Evolutionary conservation across 1,284 basidiomycete species (phyloP).

Genomic region (Puccinia sorghi): DNA sequence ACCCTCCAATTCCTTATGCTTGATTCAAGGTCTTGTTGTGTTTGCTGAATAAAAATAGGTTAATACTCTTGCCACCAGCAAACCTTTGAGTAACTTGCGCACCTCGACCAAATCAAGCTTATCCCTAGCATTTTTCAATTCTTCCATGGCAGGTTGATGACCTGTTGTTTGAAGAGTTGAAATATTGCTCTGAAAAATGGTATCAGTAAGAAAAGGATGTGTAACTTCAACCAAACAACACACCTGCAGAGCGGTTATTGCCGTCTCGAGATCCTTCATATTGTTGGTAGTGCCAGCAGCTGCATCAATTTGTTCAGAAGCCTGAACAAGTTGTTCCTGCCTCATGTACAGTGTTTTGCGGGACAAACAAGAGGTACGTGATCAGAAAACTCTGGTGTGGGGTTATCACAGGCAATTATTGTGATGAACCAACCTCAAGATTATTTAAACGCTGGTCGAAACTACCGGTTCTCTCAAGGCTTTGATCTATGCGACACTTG

Average conservation of each 20-base stretch:
- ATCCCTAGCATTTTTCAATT: no score
- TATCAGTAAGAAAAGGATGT: no score
- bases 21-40: no score
- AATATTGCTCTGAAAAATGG: no score
- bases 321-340: background rate
- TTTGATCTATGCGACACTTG: background rate
- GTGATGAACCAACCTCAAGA: background rate
- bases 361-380: background rate
- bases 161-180: no score
- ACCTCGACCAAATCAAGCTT: no score
- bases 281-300: background rate
- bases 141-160: no score
- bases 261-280: background rate
- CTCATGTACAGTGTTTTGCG: background rate
- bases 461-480: background rate
- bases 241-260: background rate
- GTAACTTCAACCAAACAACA: background rate
- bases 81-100: no score
- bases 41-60: no score
- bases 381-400: background rate
- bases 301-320: background rate
- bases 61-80: no score
- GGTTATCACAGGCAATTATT: no score
- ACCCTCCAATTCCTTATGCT: no score
- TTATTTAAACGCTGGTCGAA: background rate